Evolutionary conservation across 306 rosid species (phyloP).

Genomic region (Malus fusca): DNA sequence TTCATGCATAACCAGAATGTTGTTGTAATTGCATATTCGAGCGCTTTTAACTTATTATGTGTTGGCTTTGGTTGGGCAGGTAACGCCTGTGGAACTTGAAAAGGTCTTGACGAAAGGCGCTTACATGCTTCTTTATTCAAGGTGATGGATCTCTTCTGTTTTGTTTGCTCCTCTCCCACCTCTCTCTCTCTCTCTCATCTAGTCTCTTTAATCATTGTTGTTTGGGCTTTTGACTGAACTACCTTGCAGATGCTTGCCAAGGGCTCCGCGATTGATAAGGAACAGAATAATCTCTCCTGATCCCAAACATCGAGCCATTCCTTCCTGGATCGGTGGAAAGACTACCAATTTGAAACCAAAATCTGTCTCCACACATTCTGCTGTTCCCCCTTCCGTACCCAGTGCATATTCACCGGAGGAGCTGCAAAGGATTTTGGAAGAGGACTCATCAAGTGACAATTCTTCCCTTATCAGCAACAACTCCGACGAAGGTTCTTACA

Average conservation of each 20-base stretch:
- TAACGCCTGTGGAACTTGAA: conserved; percentile 61
- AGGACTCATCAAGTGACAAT: conserved; percentile 84
- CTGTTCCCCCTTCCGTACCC: conserved; percentile 20
- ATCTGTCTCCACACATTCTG: conserved; percentile 14
- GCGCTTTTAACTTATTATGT: conserved; percentile 4
- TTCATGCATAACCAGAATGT: not conserved
- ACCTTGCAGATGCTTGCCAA: conserved; percentile 71
- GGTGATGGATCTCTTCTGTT: conserved; percentile 37
- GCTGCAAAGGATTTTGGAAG: conserved; percentile 49
- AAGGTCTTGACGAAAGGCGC: conserved; percentile 77
- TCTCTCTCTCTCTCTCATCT: not conserved
- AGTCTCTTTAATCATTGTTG: conserved; percentile 1
- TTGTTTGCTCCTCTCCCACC: not conserved
- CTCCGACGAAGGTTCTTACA: conserved; percentile 84
- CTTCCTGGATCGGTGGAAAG: conserved; percentile 38
- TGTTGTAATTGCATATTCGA: not conserved
- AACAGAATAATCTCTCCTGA: conserved; percentile 42
- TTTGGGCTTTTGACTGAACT: conserved; percentile 14
- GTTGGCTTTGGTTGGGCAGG: conserved; percentile 40
- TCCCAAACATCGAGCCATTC: conserved; percentile 32
- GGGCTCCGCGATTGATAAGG: conserved; percentile 80
- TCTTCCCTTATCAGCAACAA: conserved; percentile 71
- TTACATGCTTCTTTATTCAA: conserved; percentile 89
- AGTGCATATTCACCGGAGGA: conserved; percentile 25
- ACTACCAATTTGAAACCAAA: conserved; percentile 28